Percentiles rank a stretch among this genome's conserved stretches.
Evolutionary conservation across 2,329 filamentous ascomycete species (phyloP).

Genomic region (Verticillium longisporum): DNA sequence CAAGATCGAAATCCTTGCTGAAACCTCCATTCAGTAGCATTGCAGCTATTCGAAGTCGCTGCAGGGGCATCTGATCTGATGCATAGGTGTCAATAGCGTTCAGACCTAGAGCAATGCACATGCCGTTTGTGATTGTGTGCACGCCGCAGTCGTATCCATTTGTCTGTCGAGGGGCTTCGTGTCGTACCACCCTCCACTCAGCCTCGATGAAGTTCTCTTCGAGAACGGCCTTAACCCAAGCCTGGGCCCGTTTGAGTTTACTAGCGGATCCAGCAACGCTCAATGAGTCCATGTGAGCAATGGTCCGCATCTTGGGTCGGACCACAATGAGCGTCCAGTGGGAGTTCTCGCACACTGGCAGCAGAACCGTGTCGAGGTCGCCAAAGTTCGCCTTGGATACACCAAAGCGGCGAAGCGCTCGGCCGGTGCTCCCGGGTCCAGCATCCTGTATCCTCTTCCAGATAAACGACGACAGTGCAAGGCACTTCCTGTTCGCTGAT

Average conservation of each 20-base stretch:
- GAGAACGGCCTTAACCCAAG: conserved; percentile 54
- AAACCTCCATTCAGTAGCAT: conserved; percentile 64
- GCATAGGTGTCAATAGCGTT: conserved; percentile 43
- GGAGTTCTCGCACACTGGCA: conserved; percentile 57
- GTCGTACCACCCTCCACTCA: conserved; percentile 54
- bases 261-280: conserved; percentile 28
- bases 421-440: conserved; percentile 39
- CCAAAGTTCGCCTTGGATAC: conserved; percentile 56
- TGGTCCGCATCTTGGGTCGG: conserved; percentile 49
- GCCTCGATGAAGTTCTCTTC: conserved; percentile 43
- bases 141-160: conserved; percentile 74
- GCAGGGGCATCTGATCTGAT: conserved; percentile 48
- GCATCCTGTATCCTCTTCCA: conserved; percentile 44
- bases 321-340: conserved; percentile 72
- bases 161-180: conserved; percentile 47
- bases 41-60: conserved; percentile 56
- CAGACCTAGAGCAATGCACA: conserved; percentile 51
- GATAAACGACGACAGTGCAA: conserved; percentile 56
- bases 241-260: conserved; percentile 34
- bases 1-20: conserved; percentile 48
- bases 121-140: conserved; percentile 66
- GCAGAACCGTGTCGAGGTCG: conserved; percentile 58
- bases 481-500: conserved; percentile 46
- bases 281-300: conserved; percentile 67
- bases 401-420: conserved; percentile 50